Conservation (phyloP, 176 grass and related monocot species). For the Hyparrhenia diplandra region DNA sequence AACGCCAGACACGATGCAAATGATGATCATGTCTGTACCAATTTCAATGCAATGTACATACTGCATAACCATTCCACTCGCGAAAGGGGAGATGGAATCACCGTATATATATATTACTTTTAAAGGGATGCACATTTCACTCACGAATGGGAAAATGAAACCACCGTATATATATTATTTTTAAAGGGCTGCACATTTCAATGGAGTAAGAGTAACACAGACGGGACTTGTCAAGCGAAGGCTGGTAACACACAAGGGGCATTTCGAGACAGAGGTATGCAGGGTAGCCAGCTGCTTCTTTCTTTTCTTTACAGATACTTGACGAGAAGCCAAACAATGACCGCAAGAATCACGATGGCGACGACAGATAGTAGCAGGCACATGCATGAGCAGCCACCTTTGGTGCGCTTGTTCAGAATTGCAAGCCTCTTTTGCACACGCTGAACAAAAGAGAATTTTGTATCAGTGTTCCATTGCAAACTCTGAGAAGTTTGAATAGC, state of each 20-base stretch:
- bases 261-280: not conserved
- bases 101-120: constrained; percentile 6
- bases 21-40: not conserved
- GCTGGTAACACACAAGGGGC: not conserved
- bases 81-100: constrained; percentile 15
- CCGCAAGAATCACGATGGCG: constrained; percentile 68
- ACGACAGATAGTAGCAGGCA: constrained; percentile 59
- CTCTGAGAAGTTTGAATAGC: not conserved
- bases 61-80: constrained; percentile 18
- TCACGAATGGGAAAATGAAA: not conserved
- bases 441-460: constrained; percentile 39
- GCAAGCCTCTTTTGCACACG: constrained; percentile 75
- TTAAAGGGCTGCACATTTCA: constrained; percentile 31
- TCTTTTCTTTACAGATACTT: constrained; percentile 65
- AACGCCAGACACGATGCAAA: not conserved
- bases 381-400: constrained; percentile 89
- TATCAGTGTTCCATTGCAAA: not conserved
- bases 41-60: constrained; percentile 3
- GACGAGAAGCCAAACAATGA: constrained; percentile 76
- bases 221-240: not conserved
- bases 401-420: constrained; percentile 83
- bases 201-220: not conserved
- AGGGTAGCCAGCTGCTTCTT: not conserved
- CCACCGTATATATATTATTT: constrained; percentile 1
- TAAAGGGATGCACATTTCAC: constrained; percentile 28